Base-by-base conservation (phyloP, 495 filamentous ascomycete genomes). In the Penicillium lagena region DNA sequence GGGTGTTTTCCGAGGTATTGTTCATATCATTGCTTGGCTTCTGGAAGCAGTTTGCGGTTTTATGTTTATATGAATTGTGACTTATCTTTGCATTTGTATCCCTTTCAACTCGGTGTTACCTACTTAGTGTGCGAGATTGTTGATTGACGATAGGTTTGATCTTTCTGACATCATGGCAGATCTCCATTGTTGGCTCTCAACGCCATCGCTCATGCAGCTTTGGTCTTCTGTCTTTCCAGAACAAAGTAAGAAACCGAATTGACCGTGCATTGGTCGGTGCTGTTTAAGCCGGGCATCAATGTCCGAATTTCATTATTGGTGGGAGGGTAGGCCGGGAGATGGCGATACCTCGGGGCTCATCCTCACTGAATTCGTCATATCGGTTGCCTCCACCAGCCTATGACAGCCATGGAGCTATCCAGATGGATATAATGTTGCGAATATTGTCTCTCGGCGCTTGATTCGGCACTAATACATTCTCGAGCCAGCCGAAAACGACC, bases 151-250 rank as follows among this genome's bases (percentile, higher is more conserved):
- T 13, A 42, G 27, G 29, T 12, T 51, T 12, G 35, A 29, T 47
- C 36, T 45, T 36, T 42, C 43, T 58, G 49, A 52, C 43, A 51
- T 58, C 52, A 54, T 48, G 35, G 40, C 51, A 50, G 31, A 39
- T 27, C 29, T 33, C 31, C 31, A 33, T 33, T 33, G 31, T 9
- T 33, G 2, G 31, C 5, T 33, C 15, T 17, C 15, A 17, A 17
- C 15, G 15, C 15, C 1, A 1, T 17, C 15, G 15, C 15, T 17
- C 15, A 17, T 17, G 15, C 15, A 17, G 15, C 15, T 17, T 17
- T 4, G 15, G 15, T 17, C 15, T 17, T 17, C 15, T 17, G 15
- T 17, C 15, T 1, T 17, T 17, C 4, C 15, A 17, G n/a, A n/a
- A n/a, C n/a, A n/a, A n/a, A n/a, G n/a, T n/a, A n/a, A n/a, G n/a